Conservation (phyloP, 805 yeast species). For the Geotrichum ghanense region DNA sequence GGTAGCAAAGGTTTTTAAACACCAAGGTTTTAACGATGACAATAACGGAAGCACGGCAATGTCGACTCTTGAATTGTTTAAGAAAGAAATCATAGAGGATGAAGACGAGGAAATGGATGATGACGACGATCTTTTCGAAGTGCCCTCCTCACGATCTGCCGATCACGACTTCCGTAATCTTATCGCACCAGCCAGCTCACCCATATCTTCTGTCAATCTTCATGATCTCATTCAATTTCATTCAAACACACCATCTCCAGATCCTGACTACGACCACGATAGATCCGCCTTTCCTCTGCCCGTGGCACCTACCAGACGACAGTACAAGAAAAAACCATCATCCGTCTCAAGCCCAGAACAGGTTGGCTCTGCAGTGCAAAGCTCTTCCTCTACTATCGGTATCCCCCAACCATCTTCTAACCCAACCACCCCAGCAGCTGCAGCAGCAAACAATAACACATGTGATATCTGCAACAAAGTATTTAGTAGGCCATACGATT, state of each 20-base stretch:
- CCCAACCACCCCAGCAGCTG: conserved; percentile 3
- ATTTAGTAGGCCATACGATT: conserved; percentile 92
- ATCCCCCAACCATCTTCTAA: background rate
- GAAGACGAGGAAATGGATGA: conserved; percentile 1
- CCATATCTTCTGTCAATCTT: background rate
- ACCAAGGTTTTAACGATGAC: no score
- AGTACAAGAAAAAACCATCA: background rate
- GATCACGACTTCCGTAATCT: background rate
- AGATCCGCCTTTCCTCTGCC: background rate
- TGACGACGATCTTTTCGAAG: background rate
- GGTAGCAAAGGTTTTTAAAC: no score
- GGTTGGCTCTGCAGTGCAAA: background rate
- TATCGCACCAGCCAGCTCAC: background rate
- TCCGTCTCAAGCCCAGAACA: background rate
- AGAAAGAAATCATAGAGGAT: background rate
- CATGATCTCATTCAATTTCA: background rate
- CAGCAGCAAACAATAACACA: conserved; percentile 40
- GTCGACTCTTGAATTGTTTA: background rate
- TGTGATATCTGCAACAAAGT: conserved; percentile 60
- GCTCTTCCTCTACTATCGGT: background rate
- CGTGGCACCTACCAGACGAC: background rate
- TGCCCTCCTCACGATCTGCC: background rate
- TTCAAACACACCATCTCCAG: background rate
- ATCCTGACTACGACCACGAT: background rate
- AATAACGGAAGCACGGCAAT: background rate